Evolutionary conservation across 768 basidiomycete genomes (phyloP).

Genomic region (Auriscalpium microsporum): DNA sequence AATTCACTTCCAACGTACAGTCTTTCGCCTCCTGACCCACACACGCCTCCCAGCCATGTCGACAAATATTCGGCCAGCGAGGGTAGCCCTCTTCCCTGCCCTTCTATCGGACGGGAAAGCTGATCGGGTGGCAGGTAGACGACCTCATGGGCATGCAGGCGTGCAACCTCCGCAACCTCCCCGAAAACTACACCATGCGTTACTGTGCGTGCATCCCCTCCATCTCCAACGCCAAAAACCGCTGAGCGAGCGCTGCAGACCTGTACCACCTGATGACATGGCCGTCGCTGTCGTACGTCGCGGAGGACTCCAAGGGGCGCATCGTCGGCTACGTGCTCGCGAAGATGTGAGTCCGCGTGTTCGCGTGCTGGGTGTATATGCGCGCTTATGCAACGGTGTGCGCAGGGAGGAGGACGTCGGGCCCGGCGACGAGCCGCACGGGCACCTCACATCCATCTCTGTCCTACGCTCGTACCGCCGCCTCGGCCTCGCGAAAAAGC

Average conservation of each 20-base stretch:
- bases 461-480: conserved; percentile 85
- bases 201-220: conserved; percentile 43
- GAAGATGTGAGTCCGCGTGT: conserved; percentile 59
- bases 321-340: conserved; percentile 95
- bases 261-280: conserved; percentile 86
- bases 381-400: not conserved
- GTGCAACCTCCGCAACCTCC: conserved; percentile 86
- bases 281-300: conserved; percentile 91
- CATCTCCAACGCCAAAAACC: not conserved
- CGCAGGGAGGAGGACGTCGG: conserved; percentile 57
- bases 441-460: conserved; percentile 95
- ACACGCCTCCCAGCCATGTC: not conserved
- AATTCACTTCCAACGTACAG: no score
- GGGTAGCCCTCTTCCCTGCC: conserved; percentile 17
- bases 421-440: conserved; percentile 58
- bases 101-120: no score
- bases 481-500: conserved; percentile 86
- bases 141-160: conserved; percentile 92
- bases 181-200: conserved; percentile 84
- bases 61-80: conserved; percentile 41
- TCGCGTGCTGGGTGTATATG: not conserved
- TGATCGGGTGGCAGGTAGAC: conserved; percentile 45
- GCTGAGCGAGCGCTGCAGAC: conserved; percentile 37
- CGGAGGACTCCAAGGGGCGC: conserved; percentile 80
- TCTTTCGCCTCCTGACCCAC: no score